Conservation (phyloP, 2,329 filamentous ascomycete species). For the Neofusicoccum parvum region DNA sequence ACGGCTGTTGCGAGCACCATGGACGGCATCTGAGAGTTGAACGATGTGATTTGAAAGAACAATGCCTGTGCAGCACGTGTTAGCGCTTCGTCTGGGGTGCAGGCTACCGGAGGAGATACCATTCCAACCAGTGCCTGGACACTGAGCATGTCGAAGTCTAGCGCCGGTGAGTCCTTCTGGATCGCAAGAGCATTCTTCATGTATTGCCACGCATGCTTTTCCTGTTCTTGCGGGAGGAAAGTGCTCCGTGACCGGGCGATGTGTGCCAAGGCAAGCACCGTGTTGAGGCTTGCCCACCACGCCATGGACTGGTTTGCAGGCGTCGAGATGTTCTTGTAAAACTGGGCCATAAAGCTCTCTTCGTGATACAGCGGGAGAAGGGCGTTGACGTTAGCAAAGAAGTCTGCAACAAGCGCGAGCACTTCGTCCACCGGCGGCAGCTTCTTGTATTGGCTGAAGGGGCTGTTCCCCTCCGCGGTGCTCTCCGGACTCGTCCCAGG, state of each 20-base stretch:
- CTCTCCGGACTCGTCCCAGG: background rate
- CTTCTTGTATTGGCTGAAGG: background rate
- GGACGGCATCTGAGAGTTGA: slow-evolving; percentile 3
- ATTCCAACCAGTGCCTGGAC: slow-evolving; percentile 7
- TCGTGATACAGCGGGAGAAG: background rate
- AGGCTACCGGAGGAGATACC: background rate
- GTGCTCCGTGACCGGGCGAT: background rate
- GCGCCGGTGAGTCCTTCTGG: background rate
- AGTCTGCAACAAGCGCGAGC: background rate
- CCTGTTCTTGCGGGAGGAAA: background rate
- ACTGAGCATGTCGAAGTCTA: background rate
- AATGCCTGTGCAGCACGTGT: background rate
- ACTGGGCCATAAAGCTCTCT: background rate
- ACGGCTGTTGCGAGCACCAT: slow-evolving; percentile 10
- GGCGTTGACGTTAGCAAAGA: background rate
- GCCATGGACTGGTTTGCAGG: background rate
- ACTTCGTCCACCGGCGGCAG: slow-evolving; percentile 1
- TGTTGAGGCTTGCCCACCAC: slow-evolving; percentile 1
- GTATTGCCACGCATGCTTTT: background rate
- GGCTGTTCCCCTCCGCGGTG: background rate
- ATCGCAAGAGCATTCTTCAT: slow-evolving; percentile 5
- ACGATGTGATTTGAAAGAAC: background rate
- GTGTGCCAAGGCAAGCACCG: background rate
- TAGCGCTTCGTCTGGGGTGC: background rate
- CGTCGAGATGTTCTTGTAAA: background rate